Evolutionary conservation across 495 filamentous ascomycete species (phyloP).

Genomic region (Penicillium salamii): DNA sequence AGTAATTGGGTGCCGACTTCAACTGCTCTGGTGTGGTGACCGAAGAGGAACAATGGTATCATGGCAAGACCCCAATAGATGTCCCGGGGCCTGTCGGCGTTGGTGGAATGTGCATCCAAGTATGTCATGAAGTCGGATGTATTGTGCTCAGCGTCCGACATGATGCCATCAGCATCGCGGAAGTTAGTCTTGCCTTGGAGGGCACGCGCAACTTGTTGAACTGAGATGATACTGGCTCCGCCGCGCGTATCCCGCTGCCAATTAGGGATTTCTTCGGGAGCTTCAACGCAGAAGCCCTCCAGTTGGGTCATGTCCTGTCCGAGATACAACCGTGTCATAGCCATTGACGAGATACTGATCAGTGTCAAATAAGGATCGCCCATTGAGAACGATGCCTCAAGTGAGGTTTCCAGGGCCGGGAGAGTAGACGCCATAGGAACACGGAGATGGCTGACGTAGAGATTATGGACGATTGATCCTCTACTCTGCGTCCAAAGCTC

Average conservation of each 20-base stretch:
- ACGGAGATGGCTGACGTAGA: conserved; percentile 73
- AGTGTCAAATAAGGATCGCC: conserved; percentile 76
- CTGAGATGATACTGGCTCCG: conserved; percentile 66
- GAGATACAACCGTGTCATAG: conserved; percentile 66
- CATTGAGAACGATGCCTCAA: conserved; percentile 67
- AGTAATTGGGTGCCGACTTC: conserved; percentile 62
- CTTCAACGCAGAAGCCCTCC: conserved; percentile 69
- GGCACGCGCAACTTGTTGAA: conserved; percentile 70
- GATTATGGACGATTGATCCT: conserved; percentile 66
- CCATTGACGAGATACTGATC: conserved; percentile 68
- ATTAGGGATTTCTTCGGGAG: conserved; percentile 70
- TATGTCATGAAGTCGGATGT: conserved; percentile 60
- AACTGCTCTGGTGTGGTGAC: conserved; percentile 67
- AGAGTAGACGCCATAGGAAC: conserved; percentile 58
- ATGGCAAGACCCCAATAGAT: conserved; percentile 74
- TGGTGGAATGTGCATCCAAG: conserved; percentile 47
- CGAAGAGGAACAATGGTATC: conserved; percentile 70
- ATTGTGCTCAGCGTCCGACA: conserved; percentile 71
- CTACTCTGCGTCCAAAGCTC: conserved; percentile 69
- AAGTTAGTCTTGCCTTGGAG: conserved; percentile 80
- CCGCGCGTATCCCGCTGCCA: conserved; percentile 79
- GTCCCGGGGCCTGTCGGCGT: conserved; percentile 57
- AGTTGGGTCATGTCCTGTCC: conserved; percentile 74
- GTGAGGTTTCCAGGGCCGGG: conserved; percentile 60
- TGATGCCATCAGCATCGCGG: conserved; percentile 51